These are phyloP conservation scores for Galerina marginata DNA, from an alignment of 768 basidiomycete genomes.

Conservation along the genomic window DNA sequence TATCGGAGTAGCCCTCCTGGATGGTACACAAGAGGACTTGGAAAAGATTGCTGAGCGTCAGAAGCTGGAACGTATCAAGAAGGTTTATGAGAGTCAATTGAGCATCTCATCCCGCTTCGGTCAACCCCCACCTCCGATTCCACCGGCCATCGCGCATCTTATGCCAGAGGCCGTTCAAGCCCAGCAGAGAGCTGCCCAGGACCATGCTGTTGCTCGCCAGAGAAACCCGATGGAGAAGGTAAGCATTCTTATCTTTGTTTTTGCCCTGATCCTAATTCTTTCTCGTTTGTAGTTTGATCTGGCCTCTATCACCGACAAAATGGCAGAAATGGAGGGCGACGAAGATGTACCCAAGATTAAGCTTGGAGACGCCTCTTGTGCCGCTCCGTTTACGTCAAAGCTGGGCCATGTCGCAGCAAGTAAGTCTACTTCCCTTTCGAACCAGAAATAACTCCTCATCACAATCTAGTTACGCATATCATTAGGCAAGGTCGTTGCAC, in stretches of 20 bases:
- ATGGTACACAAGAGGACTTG: conserved; percentile 90
- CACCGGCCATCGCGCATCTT: conserved; percentile 82
- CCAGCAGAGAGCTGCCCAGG: conserved; percentile 79
- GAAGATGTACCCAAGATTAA: conserved; percentile 98
- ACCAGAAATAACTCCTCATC: conserved; percentile 1
- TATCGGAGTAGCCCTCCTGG: conserved; percentile 91
- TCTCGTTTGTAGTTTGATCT: conserved; percentile 36
- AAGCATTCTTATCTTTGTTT: conserved; percentile 20
- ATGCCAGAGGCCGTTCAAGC: conserved; percentile 92
- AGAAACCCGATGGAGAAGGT: conserved; percentile 94
- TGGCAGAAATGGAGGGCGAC: conserved; percentile 94
- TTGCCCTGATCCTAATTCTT: conserved; percentile 6
- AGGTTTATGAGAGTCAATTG: conserved; percentile 96
- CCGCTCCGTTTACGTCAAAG: conserved; percentile 98
- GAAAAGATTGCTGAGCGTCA: conserved; percentile 94
- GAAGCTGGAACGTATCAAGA: conserved; percentile 88
- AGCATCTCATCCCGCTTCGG: conserved; percentile 89
- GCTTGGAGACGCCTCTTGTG: conserved; percentile 98
- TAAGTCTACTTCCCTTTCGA: conserved; percentile 45
- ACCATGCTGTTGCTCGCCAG: conserved; percentile 68
- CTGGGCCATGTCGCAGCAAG: conserved; percentile 96
- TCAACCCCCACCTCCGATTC: conserved; percentile 93
- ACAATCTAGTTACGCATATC: conserved; percentile 82
- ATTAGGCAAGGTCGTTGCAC: conserved; percentile 99
- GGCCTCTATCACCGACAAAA: conserved; percentile 32